phyloP scores from a whole-genome alignment of 805 yeast species.

The Lipomyces oligophaga region DNA sequence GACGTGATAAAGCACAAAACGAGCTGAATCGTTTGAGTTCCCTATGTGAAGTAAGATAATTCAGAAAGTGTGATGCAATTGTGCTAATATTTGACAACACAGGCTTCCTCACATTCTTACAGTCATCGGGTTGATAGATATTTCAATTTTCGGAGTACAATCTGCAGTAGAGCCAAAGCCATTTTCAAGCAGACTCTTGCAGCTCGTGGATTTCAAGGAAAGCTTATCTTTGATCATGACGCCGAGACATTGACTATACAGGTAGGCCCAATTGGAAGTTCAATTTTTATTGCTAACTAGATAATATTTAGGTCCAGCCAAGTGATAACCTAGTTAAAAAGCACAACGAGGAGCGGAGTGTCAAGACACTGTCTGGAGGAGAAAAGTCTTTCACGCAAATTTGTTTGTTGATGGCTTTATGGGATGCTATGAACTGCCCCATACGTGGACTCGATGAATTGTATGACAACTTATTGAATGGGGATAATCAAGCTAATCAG shows the following conservation, averaged over 20 bases:
- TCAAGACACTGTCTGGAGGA: constrained; percentile 90
- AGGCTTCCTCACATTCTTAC: too few species aligned
- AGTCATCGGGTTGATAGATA: constrained; percentile 22
- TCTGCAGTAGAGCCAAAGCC: constrained; percentile 28
- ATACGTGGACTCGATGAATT: constrained; percentile 90
- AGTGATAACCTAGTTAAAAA: constrained; percentile 30
- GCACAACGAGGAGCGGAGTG: constrained; percentile 58
- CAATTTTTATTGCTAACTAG: neutral
- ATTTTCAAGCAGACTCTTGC: constrained; percentile 40
- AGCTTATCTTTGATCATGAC: constrained; percentile 57
- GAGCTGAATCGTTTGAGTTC: constrained; percentile 11
- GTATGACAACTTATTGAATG: constrained; percentile 6
- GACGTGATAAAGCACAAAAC: constrained; percentile 14
- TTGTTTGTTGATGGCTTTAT: constrained; percentile 78
- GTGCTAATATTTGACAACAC: too few species aligned
- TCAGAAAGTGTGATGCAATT: too few species aligned
- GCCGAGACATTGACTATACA: constrained; percentile 28
- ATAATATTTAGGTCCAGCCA: constrained; percentile 10
- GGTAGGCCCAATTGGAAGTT: constrained; percentile 1
- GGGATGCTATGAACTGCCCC: constrained; percentile 88
- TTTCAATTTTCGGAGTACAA: constrained; percentile 24
- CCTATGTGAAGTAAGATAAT: constrained; percentile 4
- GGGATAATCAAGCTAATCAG: neutral
- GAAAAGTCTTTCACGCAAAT: constrained; percentile 93
- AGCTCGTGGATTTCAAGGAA: constrained; percentile 68